Base-by-base conservation (phyloP, 1,284 basidiomycete genomes). In the Phlebopus sp. region DNA sequence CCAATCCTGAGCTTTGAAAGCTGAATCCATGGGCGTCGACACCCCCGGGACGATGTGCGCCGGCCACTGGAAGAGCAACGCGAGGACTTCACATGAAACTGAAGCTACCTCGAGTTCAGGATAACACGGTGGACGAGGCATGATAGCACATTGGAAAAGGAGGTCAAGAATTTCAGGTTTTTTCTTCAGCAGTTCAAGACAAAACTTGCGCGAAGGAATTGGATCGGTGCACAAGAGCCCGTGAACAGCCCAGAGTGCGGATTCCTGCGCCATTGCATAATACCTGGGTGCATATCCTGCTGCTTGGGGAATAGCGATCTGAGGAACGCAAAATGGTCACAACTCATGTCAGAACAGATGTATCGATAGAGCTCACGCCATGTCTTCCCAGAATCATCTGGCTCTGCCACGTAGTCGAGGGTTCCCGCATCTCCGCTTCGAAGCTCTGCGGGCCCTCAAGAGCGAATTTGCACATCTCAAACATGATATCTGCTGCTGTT, bases 211-310 rank as follows among this genome's bases (percentile, higher is more conserved):
- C 13, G 54, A 47, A 17, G 58, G 60, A 5, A 58, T 54, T 17
- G 62, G 56, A 30, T 47, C 46, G 7, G 55, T 56, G 36, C 58
- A 49, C 35, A 63, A 46, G 19, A 66, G 51, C 2, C 55, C 59
- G 9, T 59, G 54, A 18, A 59, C 40, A 10, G 56, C 44, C 59
- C 60, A 63, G 4, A 59, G 39, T 11, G 63, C 59, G 23, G 46
- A 56, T 48, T 64, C 63, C 53, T 66, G 64, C 7, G 53, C 37
- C 54, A 62, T 59, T 18, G 57, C 60, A 43, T 58, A 66, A 40
- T 54, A 57, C 14, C 62, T 50, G 4, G 58, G 58, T 6, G 53
- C 57, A 42, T 65, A 60, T 32, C 43, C 42, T 13, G 46, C 40
- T 10, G 58, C 56, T 23, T 49, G 52, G 13, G 49, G 31, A 29